Evolutionary conservation across 2,329 filamentous ascomycete genomes (phyloP).

Genomic region (Ophiognomonia clavigignenti-juglandacearum): DNA sequence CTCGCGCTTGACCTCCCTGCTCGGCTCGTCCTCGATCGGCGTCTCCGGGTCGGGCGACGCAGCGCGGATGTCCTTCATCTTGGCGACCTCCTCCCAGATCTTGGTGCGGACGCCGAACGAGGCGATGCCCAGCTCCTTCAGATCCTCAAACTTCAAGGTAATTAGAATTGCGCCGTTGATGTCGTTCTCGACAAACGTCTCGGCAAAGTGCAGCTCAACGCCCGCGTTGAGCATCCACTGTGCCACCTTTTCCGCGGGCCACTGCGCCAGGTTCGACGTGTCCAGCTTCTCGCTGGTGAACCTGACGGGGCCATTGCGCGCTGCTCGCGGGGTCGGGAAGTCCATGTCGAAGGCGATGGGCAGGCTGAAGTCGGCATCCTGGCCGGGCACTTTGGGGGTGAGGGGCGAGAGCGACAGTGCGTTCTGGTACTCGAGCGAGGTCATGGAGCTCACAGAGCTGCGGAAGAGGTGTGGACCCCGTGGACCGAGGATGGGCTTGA

Average conservation of each 20-base stretch:
- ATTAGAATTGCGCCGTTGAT: slow-evolving; percentile 84
- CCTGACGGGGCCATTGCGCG: slow-evolving; percentile 48
- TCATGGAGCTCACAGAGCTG: slow-evolving; percentile 56
- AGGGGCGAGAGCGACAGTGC: slow-evolving; percentile 68
- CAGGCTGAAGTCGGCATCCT: slow-evolving; percentile 26
- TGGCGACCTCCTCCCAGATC: slow-evolving; percentile 75
- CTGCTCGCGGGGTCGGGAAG: slow-evolving; percentile 30
- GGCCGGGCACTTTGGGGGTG: slow-evolving; percentile 54
- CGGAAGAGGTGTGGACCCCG: slow-evolving; percentile 84
- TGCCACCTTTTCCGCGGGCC: slow-evolving; percentile 73
- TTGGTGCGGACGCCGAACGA: slow-evolving; percentile 78
- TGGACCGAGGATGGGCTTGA: slow-evolving; percentile 71
- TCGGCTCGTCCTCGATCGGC: slow-evolving; percentile 56
- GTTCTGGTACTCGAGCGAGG: slow-evolving; percentile 42
- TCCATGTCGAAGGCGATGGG: slow-evolving; percentile 32
- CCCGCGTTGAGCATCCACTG: slow-evolving; percentile 83
- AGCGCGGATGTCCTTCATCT: slow-evolving; percentile 54
- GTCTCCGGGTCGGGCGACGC: slow-evolving; percentile 50
- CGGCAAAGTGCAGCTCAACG: slow-evolving; percentile 70
- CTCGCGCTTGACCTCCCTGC: slow-evolving; percentile 45
- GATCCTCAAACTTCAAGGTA: slow-evolving; percentile 85
- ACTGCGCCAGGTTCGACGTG: slow-evolving; percentile 54
- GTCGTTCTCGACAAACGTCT: slow-evolving; percentile 87
- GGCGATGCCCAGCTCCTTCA: slow-evolving; percentile 74
- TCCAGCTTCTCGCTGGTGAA: slow-evolving; percentile 56